Evolutionary conservation across 306 rosid genomes (phyloP), one percentile per base, ranked within the genome.

Genomic region (Trichosanthes cucumerina): DNA sequence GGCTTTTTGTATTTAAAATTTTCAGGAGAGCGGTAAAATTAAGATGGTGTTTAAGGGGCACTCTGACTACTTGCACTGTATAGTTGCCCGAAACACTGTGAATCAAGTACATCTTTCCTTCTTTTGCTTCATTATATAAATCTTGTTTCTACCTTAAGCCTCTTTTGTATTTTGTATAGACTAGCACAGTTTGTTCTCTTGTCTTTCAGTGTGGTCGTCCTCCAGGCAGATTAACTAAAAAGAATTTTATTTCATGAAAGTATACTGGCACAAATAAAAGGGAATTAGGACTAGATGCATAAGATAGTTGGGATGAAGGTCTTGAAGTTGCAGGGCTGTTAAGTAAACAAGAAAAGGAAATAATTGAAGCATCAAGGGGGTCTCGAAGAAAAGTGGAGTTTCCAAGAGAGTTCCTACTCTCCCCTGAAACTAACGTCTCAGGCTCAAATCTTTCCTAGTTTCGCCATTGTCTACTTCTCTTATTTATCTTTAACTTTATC

Each of bases 1-100:
- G 36, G 19, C 75, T 64, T 82, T 68, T 65, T 84, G 60, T 65
- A 1, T 83, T 56, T 77, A 73, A 60, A 73, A 76, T 76, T 70
- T 88, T 57, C 71, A 95, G 96, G 98, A 86, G 84, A 86, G 89
- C 57, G 88, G 97, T 60, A 86, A 91, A 87, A 79, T 92, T 74
- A 95, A 91, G 86, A 86, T 80, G 89, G 81, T 83, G 46, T 95
- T 88, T 78, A 92, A 89, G 89, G 98, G 98, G 63, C 98, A 94
- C 84, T 81, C 79, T 56, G 96, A 92, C 79, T 94, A 90, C 86
- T 86, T 94, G 90, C 98, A 92, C 82, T 88, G 95, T 73, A 79
- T 94, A 80, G 93, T 85, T 82, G 93, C 96, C 53, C 89, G 95
- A 73, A 94, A 91, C 87, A 83, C 96, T 72, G 86, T 88, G 76